A percentile compares a stretch with the other conserved stretches of the same genome.
Conservation (phyloP, 306 rosid species). For the Purshia tridentata region DNA sequence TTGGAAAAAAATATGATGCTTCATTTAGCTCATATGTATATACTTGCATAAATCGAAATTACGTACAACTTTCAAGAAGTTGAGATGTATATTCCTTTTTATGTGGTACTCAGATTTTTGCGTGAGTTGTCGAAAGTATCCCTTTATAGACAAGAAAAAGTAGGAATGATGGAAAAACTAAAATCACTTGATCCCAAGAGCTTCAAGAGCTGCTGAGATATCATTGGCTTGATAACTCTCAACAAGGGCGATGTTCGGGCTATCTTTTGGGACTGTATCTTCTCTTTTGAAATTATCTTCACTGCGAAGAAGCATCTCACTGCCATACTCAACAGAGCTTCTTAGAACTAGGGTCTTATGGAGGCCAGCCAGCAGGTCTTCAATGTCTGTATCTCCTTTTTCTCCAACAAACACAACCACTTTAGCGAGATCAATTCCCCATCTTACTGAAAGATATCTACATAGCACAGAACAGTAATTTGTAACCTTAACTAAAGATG, state of each 20-base stretch:
- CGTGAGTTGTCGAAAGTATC: conserved; percentile 9
- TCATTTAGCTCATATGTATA: background rate
- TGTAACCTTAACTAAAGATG: background rate
- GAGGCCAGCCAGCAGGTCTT: conserved; percentile 63
- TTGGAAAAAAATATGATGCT: background rate
- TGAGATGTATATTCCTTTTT: conserved; percentile 22
- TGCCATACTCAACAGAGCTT: conserved; percentile 58
- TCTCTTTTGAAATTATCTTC: conserved; percentile 55
- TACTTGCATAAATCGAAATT: conserved; percentile 4
- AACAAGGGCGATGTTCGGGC: conserved; percentile 51
- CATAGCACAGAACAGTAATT: background rate
- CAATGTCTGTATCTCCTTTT: conserved; percentile 73
- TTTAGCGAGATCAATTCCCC: conserved; percentile 81
- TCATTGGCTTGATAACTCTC: conserved; percentile 42
- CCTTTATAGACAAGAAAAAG: conserved; percentile 9
- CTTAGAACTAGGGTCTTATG: conserved; percentile 61
- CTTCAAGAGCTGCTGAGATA: conserved; percentile 53
- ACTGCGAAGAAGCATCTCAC: conserved; percentile 57
- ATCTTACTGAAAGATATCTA: conserved; percentile 74
- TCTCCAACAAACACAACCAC: conserved; percentile 62
- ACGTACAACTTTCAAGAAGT: background rate
- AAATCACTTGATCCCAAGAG: conserved; percentile 38
- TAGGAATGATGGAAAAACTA: background rate
- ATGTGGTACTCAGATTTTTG: conserved; percentile 16
- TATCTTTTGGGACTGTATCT: conserved; percentile 47